Evolutionary conservation across 2,329 filamentous ascomycete species (phyloP).

Genomic region (Fusarium anguioides): DNA sequence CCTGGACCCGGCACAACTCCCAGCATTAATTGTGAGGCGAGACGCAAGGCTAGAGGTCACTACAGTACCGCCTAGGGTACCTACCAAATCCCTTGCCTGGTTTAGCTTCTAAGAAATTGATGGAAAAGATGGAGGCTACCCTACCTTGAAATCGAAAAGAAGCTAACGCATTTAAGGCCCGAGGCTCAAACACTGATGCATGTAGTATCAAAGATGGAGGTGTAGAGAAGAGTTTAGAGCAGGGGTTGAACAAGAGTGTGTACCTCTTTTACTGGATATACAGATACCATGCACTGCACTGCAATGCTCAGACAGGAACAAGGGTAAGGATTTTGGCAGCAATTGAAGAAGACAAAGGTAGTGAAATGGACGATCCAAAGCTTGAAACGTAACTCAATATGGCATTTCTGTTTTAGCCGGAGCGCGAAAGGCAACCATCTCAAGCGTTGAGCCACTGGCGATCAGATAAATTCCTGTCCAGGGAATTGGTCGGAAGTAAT

Average conservation of each 20-base stretch:
- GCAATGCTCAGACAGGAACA: conserved; percentile 13
- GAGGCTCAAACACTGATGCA: conserved; percentile 15
- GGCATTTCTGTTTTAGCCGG: conserved; percentile 2
- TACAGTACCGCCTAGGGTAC: conserved; percentile 10
- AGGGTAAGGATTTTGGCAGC: conserved; percentile 21
- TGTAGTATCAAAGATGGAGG: not conserved
- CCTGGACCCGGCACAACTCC: not conserved
- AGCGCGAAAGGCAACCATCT: conserved; percentile 13
- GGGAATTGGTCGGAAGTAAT: conserved; percentile 15
- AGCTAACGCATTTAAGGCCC: conserved; percentile 27
- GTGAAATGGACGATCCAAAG: conserved; percentile 5
- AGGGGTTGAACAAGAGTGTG: conserved; percentile 15
- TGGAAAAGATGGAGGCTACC: conserved; percentile 21
- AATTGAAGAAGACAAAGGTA: not conserved
- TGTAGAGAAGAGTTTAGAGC: not conserved
- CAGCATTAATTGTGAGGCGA: conserved; percentile 25
- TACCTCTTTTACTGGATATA: not conserved
- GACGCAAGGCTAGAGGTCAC: conserved; percentile 13
- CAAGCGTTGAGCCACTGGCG: conserved; percentile 18
- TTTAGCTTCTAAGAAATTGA: conserved; percentile 31
- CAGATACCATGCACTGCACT: too few species aligned
- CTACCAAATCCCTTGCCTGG: too few species aligned
- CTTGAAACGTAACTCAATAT: not conserved
- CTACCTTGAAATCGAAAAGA: conserved; percentile 6
- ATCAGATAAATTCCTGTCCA: not conserved